Conservation (phyloP, 768 basidiomycete species). For the Amanita subjunquillea region DNA sequence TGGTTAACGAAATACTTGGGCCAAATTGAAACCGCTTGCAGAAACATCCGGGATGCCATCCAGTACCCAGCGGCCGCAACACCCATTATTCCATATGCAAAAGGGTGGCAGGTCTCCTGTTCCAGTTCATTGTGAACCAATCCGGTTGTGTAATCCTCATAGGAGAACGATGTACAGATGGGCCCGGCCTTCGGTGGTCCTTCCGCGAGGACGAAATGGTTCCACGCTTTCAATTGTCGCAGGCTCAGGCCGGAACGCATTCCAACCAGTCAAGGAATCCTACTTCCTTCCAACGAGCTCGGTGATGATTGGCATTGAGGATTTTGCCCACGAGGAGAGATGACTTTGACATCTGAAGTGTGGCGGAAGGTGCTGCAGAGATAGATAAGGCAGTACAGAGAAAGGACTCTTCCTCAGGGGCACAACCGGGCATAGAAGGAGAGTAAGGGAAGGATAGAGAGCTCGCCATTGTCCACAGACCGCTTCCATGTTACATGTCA, state of each 20-base stretch:
- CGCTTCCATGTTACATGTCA: constrained; percentile 35
- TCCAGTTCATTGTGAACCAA: constrained; percentile 58
- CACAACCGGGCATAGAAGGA: constrained; percentile 13
- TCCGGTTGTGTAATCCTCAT: too few species aligned
- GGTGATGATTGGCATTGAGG: constrained; percentile 32
- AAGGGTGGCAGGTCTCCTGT: constrained; percentile 19
- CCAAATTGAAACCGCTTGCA: too few species aligned
- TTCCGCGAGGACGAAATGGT: constrained; percentile 2
- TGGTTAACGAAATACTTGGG: background rate
- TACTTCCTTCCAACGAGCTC: constrained; percentile 52
- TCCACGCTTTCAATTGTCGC: background rate
- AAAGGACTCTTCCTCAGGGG: constrained; percentile 51
- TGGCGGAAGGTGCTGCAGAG: constrained; percentile 39
- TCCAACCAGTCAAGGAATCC: constrained; percentile 31
- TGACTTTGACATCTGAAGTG: constrained; percentile 33
- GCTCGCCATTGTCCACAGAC: constrained; percentile 51
- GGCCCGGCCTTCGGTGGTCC: constrained; percentile 12
- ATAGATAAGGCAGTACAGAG: constrained; percentile 20
- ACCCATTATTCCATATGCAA: too few species aligned
- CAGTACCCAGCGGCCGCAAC: too few species aligned
- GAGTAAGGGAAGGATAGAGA: constrained; percentile 12
- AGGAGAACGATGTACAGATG: constrained; percentile 48
- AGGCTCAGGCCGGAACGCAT: constrained; percentile 32
- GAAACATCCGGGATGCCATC: too few species aligned
- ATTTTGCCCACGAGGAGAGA: constrained; percentile 75